Evolutionary conservation across 805 yeast species (phyloP).

Genomic region (Lipomyces chichibuensis): DNA sequence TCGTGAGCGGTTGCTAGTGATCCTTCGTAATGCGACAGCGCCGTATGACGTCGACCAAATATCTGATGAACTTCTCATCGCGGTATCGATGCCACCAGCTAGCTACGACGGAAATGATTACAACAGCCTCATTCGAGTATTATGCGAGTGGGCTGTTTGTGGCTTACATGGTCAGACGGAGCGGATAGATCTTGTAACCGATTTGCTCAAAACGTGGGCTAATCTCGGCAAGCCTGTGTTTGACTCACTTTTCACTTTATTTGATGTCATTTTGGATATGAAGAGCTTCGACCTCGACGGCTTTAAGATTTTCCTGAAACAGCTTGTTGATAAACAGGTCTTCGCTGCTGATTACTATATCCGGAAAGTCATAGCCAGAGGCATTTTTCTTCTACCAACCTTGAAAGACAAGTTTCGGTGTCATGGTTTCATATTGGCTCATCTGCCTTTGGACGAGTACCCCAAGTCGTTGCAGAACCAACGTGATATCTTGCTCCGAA

Average conservation of each 20-base stretch:
- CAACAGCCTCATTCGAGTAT: slow-evolving; percentile 22
- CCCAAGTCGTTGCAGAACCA: slow-evolving; percentile 23
- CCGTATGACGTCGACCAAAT: slow-evolving; percentile 25
- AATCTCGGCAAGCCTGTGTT: slow-evolving; percentile 37
- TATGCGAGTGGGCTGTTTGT: slow-evolving; percentile 42
- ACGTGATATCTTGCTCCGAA: slow-evolving; percentile 16
- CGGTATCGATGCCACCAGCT: slow-evolving; percentile 35
- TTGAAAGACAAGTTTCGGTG: slow-evolving; percentile 42
- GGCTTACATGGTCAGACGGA: slow-evolving; percentile 31
- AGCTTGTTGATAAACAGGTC: slow-evolving; percentile 53
- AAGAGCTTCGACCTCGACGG: slow-evolving; percentile 47
- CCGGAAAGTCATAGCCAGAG: slow-evolving; percentile 81
- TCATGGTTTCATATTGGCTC: slow-evolving; percentile 55
- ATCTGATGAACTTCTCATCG: slow-evolving; percentile 33
- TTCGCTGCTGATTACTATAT: slow-evolving; percentile 68
- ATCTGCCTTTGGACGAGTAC: slow-evolving; percentile 40
- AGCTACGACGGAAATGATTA: slow-evolving; percentile 30
- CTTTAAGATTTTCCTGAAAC: slow-evolving; percentile 45
- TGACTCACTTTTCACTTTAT: slow-evolving; percentile 37
- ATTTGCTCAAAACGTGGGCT: slow-evolving; percentile 30
- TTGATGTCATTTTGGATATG: slow-evolving; percentile 28
- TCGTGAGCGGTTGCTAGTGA: slow-evolving; percentile 32
- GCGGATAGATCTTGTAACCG: slow-evolving; percentile 36
- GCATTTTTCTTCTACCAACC: slow-evolving; percentile 59
- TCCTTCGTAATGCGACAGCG: slow-evolving; percentile 27